Evolutionary conservation across 1,284 basidiomycete genomes (phyloP), one percentile per base, ranked within the genome.

Genomic region (Irpex sp.): DNA sequence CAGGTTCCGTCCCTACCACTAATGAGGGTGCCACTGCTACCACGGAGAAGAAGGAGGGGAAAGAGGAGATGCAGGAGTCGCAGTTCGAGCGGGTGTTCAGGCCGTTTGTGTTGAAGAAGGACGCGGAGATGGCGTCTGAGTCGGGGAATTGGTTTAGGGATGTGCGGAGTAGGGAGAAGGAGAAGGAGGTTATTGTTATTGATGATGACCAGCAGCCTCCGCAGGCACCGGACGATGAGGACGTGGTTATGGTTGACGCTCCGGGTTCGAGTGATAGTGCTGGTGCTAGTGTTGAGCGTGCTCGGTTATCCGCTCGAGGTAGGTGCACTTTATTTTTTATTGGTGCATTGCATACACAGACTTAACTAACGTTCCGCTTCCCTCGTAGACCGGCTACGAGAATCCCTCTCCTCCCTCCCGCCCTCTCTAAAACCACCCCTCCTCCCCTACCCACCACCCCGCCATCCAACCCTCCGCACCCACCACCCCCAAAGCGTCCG

Each of bases 1-100:
- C n/a, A 17, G 39, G 36, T 1, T 35, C 53, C n/a, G 49, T 51
- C n/a, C 0, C 19, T 7, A 58, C 31, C 5, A 31, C 31, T 4
- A 31, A 31, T 31, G 31, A 47, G 21, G 43, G 43, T 35, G 15
- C 5, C 13, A 9, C 57, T 54, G 31, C 31, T 31, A 31, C 31
- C 3, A 5, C 31, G 3, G 21, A 26, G 21, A 3, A 13, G 21
- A 11, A n/a, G 1, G 11, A 26, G 4, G 50, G 37, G 33, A 54
- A 21, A 9, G 60, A 51, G 17, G 9, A 17, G 11, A 35, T 58
- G 17, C 55, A 62, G 19, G 46, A 19, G 11, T 83, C 83, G 5
- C 91, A 94, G 57, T 95, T 92, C 69, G 81, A 88, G 62, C 84
- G 78, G 67, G 80, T 82, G 0, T 95, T 95, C 78, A 88, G 84